phyloP scores from a whole-genome alignment of 2,329 filamentous ascomycete species.

The Fusarium graminum region DNA sequence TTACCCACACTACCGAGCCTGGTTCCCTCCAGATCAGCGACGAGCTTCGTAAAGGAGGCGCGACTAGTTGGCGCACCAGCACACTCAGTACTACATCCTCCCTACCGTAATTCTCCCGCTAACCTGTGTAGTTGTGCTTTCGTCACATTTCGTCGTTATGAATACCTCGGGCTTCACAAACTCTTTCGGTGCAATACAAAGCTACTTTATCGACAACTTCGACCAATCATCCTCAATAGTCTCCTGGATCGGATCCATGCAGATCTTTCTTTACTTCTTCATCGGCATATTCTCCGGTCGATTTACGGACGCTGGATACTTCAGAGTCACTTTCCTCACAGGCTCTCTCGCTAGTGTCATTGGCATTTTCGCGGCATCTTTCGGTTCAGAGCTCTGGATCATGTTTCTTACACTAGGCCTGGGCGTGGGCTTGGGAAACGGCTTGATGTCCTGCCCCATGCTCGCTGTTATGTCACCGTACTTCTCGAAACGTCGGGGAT shows the following conservation, averaged over 20 bases:
- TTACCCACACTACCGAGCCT: neutral
- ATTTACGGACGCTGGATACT: neutral
- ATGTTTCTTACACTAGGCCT: neutral
- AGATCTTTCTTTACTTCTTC: neutral
- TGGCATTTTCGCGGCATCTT: neutral
- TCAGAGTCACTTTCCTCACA: neutral
- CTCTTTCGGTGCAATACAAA: slow-evolving; percentile 8
- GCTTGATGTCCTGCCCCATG: neutral
- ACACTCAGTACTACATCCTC: neutral
- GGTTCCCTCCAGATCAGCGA: fast-evolving
- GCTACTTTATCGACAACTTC: neutral
- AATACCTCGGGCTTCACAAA: slow-evolving; percentile 10
- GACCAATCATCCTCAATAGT: neutral
- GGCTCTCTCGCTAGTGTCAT: neutral
- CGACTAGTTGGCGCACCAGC: neutral
- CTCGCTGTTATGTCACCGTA: slow-evolving; percentile 5
- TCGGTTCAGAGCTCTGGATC: neutral
- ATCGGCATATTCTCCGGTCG: neutral
- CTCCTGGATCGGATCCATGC: slow-evolving; percentile 5
- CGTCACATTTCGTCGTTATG: neutral
- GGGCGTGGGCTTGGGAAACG: neutral
- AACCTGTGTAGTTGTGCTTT: neutral
- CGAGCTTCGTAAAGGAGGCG: fast-evolving
- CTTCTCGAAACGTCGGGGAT: neutral
- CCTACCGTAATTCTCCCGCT: fast-evolving